A percentile compares a stretch with the other conserved stretches of the same genome.
phyloP scores from a whole-genome alignment of 2,329 filamentous ascomycete species.

The Trichoderma brevicompactum region DNA sequence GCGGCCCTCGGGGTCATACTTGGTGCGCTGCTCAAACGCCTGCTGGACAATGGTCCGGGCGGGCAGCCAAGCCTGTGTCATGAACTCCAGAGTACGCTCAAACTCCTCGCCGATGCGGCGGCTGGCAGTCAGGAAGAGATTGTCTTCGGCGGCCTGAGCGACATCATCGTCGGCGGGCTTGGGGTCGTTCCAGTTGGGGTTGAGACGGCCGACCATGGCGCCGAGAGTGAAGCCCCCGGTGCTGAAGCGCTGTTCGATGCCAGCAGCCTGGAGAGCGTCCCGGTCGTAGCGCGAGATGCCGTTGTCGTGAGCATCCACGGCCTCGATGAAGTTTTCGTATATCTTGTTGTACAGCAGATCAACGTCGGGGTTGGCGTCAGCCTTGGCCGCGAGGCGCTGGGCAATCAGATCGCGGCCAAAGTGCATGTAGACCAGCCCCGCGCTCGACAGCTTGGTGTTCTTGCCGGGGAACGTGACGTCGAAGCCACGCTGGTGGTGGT shows the following conservation, averaged over 20 bases:
- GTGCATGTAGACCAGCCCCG: conserved; percentile 93
- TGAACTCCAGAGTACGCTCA: conserved; percentile 76
- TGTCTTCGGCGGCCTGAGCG: conserved; percentile 77
- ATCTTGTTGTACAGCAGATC: conserved; percentile 82
- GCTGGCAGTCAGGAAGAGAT: conserved; percentile 76
- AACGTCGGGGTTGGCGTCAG: conserved; percentile 68
- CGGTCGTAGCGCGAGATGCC: conserved; percentile 84
- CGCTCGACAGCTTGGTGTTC: conserved; percentile 87
- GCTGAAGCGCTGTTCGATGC: conserved; percentile 80
- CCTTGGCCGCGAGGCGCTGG: conserved; percentile 48
- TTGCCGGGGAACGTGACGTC: conserved; percentile 80
- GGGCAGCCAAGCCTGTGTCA: conserved; percentile 79
- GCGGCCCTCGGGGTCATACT: conserved; percentile 74
- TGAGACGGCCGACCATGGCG: conserved; percentile 79
- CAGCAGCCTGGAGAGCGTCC: conserved; percentile 67
- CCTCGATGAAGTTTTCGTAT: conserved; percentile 92
- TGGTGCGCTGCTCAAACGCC: conserved; percentile 71
- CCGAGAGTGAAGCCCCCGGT: conserved; percentile 83
- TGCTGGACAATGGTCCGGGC: conserved; percentile 77
- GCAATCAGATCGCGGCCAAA: conserved; percentile 87
- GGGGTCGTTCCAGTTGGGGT: conserved; percentile 78
- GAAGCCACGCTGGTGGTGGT: conserved; percentile 97
- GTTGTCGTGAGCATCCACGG: conserved; percentile 97
- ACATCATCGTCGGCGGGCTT: conserved; percentile 53
- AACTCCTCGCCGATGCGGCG: conserved; percentile 89